These are phyloP conservation scores for Aspergillus campestris DNA, from an alignment of 495 filamentous ascomycete species.

Conservation along the genomic window DNA sequence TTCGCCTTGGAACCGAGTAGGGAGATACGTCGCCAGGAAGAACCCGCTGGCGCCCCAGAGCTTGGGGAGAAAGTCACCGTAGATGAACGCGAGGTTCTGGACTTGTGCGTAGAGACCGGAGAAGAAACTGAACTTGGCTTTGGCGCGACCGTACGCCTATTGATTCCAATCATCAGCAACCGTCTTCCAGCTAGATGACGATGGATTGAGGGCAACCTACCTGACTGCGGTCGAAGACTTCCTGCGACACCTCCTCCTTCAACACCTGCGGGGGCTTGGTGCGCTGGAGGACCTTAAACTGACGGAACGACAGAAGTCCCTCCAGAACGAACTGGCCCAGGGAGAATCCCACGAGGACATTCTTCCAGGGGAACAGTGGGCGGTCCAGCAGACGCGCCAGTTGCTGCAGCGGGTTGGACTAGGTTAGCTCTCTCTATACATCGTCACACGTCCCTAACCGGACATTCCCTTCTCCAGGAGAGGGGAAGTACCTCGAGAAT, in stretches of 20 bases:
- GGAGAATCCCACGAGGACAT: constrained; percentile 86
- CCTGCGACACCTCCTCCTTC: constrained; percentile 73
- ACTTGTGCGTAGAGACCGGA: constrained; percentile 74
- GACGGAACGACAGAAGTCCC: constrained; percentile 72
- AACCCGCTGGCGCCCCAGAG: constrained; percentile 77
- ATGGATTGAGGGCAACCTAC: constrained; percentile 24
- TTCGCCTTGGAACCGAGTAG: constrained; percentile 75
- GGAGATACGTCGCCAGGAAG: constrained; percentile 63
- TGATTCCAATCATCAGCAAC: constrained; percentile 1
- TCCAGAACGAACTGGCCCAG: constrained; percentile 83
- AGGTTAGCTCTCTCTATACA: constrained; percentile 1
- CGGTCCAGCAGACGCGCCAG: constrained; percentile 81
- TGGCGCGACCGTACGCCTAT: constrained; percentile 86
- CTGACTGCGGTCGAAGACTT: constrained; percentile 92
- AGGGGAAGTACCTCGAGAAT: constrained; percentile 30
- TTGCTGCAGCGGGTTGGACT: constrained; percentile 45
- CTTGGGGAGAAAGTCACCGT: constrained; percentile 81
- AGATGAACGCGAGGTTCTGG: constrained; percentile 80
- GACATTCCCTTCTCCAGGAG: not conserved
- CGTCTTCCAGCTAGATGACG: not conserved
- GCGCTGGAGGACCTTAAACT: constrained; percentile 74
- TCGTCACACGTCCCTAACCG: not conserved
- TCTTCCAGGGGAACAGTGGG: constrained; percentile 95
- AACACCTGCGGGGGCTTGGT: constrained; percentile 77
- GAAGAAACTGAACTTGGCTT: constrained; percentile 79